Evolutionary conservation across 2,329 filamentous ascomycete species (phyloP).

Genomic region (Orbilia ellipsospora): DNA sequence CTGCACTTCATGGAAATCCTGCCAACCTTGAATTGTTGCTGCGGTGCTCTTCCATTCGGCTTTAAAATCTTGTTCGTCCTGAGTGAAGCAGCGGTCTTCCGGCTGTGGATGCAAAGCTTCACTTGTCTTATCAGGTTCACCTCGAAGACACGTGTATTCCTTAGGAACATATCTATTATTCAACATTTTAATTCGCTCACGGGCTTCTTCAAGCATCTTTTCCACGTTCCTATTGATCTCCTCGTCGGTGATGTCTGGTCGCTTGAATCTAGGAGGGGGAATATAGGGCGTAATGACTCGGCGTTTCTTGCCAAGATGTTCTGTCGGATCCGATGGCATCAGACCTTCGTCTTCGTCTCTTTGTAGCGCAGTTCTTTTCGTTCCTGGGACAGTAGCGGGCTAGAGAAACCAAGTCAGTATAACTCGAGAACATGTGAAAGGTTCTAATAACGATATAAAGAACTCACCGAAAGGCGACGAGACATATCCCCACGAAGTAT

Average conservation of each 20-base stretch:
- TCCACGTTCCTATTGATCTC: slow-evolving; percentile 6
- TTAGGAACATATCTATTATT: slow-evolving; percentile 21
- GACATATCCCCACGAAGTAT: slow-evolving; percentile 26
- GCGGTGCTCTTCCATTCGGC: slow-evolving; percentile 25
- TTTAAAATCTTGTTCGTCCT: slow-evolving; percentile 15
- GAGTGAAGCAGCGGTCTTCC: slow-evolving; percentile 26
- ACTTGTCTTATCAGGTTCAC: slow-evolving; percentile 11
- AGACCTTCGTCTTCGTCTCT: slow-evolving; percentile 42
- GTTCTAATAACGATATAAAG: neutral
- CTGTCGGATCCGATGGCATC: neutral
- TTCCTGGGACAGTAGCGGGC: slow-evolving; percentile 38
- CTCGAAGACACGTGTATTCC: slow-evolving; percentile 31
- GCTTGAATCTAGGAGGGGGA: slow-evolving; percentile 20
- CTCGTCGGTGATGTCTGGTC: slow-evolving; percentile 35
- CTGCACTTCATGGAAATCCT: slow-evolving; percentile 29
- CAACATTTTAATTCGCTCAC: slow-evolving; percentile 10
- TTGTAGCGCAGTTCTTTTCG: slow-evolving; percentile 37
- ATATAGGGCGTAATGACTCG: slow-evolving; percentile 24
- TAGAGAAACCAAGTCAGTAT: slow-evolving; percentile 7
- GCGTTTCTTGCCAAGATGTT: slow-evolving; percentile 24
- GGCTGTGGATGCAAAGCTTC: slow-evolving; percentile 3
- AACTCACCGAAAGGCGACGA: slow-evolving; percentile 42
- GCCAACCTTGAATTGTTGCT: slow-evolving; percentile 19
- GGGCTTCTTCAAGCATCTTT: slow-evolving; percentile 21
- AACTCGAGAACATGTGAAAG: too few species aligned